These are phyloP conservation scores for Tieghemostelium lacteum DNA, from an alignment of 78 protist species.

Conservation along the genomic window DNA sequence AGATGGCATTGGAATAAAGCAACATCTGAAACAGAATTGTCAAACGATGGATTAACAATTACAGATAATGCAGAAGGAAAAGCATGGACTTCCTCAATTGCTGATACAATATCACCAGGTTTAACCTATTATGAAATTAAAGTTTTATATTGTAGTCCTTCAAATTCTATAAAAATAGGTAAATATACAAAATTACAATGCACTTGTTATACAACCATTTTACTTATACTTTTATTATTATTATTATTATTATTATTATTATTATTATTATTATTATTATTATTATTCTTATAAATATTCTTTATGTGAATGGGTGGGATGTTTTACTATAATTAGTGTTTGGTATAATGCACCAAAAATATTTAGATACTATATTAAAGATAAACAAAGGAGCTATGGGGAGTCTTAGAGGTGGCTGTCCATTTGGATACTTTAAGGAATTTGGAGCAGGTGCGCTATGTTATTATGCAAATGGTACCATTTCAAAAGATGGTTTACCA, in stretches of 20 bases:
- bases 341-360: conserved; percentile 35
- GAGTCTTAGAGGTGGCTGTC: conserved; percentile 54
- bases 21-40: conserved; percentile 17
- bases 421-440: conserved; percentile 49
- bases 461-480: conserved; percentile 67
- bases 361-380: conserved; percentile 25
- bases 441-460: conserved; percentile 63
- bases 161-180: conserved; percentile 70
- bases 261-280: too few species aligned
- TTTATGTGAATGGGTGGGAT: too few species aligned
- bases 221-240: background rate
- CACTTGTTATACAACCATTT: background rate
- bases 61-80: conserved; percentile 44
- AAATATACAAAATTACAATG: background rate
- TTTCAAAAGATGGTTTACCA: conserved; percentile 42
- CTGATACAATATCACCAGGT: background rate
- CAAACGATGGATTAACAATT: conserved; percentile 19
- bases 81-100: conserved; percentile 64
- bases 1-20: conserved; percentile 51
- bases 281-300: too few species aligned
- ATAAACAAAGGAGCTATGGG: conserved; percentile 28
- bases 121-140: conserved; percentile 56
- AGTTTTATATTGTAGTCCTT: conserved; percentile 37
- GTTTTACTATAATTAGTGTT: too few species aligned
- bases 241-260: background rate